Conservation (phyloP, 768 basidiomycete genomes). For the Dentipellis fragilis region DNA sequence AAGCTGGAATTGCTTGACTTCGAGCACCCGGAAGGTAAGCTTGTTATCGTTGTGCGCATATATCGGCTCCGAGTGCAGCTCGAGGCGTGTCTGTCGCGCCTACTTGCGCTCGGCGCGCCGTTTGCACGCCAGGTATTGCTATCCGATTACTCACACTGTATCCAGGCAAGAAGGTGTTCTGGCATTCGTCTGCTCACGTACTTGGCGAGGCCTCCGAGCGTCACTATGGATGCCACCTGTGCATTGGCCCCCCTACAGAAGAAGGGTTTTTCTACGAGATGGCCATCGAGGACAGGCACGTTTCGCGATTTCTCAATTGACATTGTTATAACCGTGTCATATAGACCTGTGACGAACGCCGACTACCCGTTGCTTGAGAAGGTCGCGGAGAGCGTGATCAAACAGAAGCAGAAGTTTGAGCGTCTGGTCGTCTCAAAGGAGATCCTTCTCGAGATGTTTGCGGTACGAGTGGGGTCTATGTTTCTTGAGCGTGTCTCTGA, state of each 20-base stretch:
- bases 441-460: slow-evolving; percentile 93
- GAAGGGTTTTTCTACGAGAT: slow-evolving; percentile 99
- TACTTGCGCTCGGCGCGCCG: slow-evolving; percentile 24
- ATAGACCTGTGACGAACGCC: slow-evolving; percentile 61
- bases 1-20: slow-evolving; percentile 85
- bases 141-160: no score
- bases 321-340: not conserved
- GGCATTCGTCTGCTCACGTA: slow-evolving; percentile 99
- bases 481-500: not conserved
- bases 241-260: slow-evolving; percentile 93
- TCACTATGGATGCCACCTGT: slow-evolving; percentile 95
- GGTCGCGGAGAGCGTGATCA: slow-evolving; percentile 75
- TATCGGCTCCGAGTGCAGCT: not conserved
- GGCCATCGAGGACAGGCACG: slow-evolving; percentile 73
- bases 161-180: slow-evolving; percentile 83
- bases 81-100: no score
- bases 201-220: slow-evolving; percentile 93
- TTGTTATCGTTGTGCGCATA: not conserved
- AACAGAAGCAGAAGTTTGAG: slow-evolving; percentile 97
- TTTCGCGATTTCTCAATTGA: not conserved
- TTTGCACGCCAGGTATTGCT: no score
- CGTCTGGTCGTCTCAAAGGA: slow-evolving; percentile 90
- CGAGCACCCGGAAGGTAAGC: slow-evolving; percentile 76
- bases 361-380: slow-evolving; percentile 91
- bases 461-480: slow-evolving; percentile 31